Percentiles rank a stretch among this genome's conserved stretches.
These are phyloP conservation scores for Apiotrichum porosum DNA, from an alignment of 1,284 basidiomycete species.

Conservation along the genomic window DNA sequence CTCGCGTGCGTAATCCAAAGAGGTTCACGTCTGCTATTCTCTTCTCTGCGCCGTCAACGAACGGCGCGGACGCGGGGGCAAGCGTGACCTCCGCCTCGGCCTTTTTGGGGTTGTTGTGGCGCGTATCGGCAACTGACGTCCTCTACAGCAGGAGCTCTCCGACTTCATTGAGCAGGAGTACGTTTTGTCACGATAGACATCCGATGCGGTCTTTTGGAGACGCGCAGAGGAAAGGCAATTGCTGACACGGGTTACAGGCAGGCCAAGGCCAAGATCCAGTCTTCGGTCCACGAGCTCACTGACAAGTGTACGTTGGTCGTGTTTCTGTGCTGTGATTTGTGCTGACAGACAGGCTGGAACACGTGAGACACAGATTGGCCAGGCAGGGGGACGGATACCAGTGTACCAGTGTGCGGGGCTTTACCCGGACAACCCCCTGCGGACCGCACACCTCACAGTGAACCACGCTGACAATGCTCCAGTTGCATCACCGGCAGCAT, in stretches of 20 bases:
- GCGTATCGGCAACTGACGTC: background rate
- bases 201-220: no score
- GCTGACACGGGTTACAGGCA: conserved; percentile 58
- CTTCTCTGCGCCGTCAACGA: background rate
- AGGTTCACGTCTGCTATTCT: background rate
- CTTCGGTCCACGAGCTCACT: conserved; percentile 51
- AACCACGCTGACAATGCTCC: no score
- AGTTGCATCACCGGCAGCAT: conserved; percentile 75
- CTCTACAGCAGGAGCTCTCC: conserved; percentile 70
- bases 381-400: no score
- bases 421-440: no score
- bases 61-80: no score
- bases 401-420: no score
- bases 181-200: no score
- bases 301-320: conserved; percentile 35
- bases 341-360: conserved; percentile 4
- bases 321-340: background rate
- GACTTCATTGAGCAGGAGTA: conserved; percentile 74
- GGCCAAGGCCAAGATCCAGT: conserved; percentile 72
- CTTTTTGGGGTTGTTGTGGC: no score
- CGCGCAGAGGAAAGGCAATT: no score
- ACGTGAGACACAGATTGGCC: no score
- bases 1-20: conserved; percentile 57
- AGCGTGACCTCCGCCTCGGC: no score
- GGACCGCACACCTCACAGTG: no score